phyloP scores from a whole-genome alignment of 2,329 filamentous ascomycete species.

The Aureobasidium lini region DNA sequence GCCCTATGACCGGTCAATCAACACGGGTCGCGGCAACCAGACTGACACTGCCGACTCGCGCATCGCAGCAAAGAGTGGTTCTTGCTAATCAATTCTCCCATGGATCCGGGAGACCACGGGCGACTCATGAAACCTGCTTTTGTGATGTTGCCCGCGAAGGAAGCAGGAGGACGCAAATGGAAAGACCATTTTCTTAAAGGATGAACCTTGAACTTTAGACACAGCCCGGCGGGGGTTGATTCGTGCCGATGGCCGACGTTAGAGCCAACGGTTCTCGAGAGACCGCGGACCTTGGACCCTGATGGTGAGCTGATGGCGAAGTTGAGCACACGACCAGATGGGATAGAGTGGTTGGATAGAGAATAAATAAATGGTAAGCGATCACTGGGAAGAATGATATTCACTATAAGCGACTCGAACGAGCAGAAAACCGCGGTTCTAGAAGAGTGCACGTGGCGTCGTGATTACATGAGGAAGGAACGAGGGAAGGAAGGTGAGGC shows the following conservation, averaged over 20 bases:
- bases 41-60: neutral
- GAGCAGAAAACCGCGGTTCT: neutral
- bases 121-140: neutral
- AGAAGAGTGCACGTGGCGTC: neutral
- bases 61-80: neutral
- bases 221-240: neutral
- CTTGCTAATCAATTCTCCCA: neutral
- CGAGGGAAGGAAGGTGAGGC: neutral
- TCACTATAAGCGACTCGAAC: no score
- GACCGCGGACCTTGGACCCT: neutral
- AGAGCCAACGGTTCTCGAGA: neutral
- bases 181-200: neutral
- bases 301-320: neutral
- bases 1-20: slow-evolving; percentile 2
- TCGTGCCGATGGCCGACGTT: neutral
- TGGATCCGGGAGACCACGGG: neutral
- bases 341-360: neutral
- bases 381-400: neutral
- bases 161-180: neutral
- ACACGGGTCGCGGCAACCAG: neutral
- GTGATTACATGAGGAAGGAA: neutral
- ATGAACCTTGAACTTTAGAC: neutral
- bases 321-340: neutral
- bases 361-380: neutral
- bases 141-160: neutral